Base-by-base conservation (phyloP, 768 basidiomycete genomes). In the Mycena crocata region DNA sequence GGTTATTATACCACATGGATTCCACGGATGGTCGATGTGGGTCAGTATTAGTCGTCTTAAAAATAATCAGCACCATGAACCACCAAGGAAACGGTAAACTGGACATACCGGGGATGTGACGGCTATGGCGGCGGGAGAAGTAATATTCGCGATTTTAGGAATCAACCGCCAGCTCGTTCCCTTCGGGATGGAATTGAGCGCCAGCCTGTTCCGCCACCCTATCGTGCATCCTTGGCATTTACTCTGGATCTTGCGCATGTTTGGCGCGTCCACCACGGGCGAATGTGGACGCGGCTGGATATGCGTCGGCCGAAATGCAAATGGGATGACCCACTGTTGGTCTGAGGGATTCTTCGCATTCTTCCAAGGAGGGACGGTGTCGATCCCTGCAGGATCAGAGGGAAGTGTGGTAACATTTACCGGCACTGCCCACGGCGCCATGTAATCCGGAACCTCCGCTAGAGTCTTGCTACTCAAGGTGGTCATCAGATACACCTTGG, bases 81-180 rank as follows among this genome's bases (percentile, higher is more conserved):
- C 26, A 28, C 15, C n/a, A 7, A 7, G 9, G 6, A 48, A 48
- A 15, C 7, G 24, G 5, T 28, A 5, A 3, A 5, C 28, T 30
- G 26, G n/a, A 50, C 49, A 34, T 50, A 50, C 49, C 31, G 17
- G 49, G 12, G 30, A 10, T n/a, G 17, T 2, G 8, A 34, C 31
- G 19, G 49, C 30, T 13, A n/a, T n/a, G n/a, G 19, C 5, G 3
- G 50, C 40, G n/a, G 40, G 19, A 15, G 35, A 28, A 31, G 14
- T 7, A 5, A 19, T 19, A n/a, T 13, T 17, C 12, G 49, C 31
- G 34, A 21, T 5, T 8, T 21, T 15, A 10, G 17, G 30, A 34
- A 54, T 19, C 24, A 54, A 37, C 3, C 52, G 52, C 52, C 52
- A 54, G 37, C 52, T 54, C 30, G 35, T 13, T 17, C 35, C 52